phyloP scores from a whole-genome alignment of 257 asterid species.

The Thymus mandschuricus region DNA sequence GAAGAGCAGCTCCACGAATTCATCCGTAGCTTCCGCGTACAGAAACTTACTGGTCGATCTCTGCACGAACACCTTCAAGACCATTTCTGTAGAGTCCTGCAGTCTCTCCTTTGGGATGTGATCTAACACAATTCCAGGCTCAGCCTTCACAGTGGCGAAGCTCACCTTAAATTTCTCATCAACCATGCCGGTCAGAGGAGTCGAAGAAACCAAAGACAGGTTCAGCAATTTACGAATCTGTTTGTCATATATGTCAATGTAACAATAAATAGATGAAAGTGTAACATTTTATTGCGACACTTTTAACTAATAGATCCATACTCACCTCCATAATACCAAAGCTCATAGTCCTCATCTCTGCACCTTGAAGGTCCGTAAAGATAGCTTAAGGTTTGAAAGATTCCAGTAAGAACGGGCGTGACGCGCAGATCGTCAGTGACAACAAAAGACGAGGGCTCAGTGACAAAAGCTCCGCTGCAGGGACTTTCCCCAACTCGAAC shows the following conservation, averaged over 20 bases:
- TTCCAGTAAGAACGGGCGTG: neutral
- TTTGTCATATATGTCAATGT: too few species aligned
- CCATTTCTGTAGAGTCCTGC: neutral
- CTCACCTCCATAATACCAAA: neutral
- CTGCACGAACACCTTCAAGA: neutral
- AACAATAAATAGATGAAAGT: too few species aligned
- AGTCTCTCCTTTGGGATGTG: neutral
- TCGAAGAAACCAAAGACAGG: neutral
- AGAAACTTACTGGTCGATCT: conserved; percentile 27
- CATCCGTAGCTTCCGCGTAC: conserved; percentile 25
- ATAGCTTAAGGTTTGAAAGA: neutral
- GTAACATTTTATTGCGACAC: too few species aligned
- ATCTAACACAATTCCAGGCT: neutral
- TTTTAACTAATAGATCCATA: too few species aligned
- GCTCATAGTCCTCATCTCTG: neutral
- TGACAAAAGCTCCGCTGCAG: neutral
- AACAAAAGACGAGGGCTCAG: neutral
- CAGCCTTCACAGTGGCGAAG: neutral
- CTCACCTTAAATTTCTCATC: neutral
- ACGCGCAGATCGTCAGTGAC: conserved; percentile 6
- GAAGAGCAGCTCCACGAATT: conserved; percentile 24
- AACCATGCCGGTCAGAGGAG: neutral
- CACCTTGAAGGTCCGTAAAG: neutral
- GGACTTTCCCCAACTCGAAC: neutral
- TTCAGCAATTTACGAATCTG: neutral